Conservation (phyloP, 306 rosid species). For the Cicer pinnatifidum region DNA sequence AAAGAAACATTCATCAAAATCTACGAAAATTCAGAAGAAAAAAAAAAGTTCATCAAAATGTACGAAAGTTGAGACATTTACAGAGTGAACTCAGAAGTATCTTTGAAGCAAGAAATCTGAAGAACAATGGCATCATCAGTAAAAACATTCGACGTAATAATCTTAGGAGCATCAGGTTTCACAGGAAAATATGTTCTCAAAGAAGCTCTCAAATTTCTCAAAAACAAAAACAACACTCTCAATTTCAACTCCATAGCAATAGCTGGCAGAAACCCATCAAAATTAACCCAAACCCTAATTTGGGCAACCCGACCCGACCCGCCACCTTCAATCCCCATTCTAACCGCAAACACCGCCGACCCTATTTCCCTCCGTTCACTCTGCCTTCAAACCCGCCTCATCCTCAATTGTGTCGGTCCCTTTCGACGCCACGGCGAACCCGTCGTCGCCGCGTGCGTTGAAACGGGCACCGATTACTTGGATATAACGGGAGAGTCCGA, state of each 20-base stretch:
- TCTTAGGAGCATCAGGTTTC: slow-evolving; percentile 91
- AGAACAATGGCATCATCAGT: background rate
- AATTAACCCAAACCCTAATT: slow-evolving; percentile 60
- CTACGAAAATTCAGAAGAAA: no score
- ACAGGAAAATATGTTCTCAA: slow-evolving; percentile 80
- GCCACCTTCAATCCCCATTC: slow-evolving; percentile 61
- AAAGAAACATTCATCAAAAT: no score
- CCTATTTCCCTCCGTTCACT: slow-evolving; percentile 63
- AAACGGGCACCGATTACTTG: slow-evolving; percentile 73
- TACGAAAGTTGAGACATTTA: background rate
- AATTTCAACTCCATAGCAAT: slow-evolving; percentile 66
- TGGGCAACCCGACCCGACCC: slow-evolving; percentile 72
- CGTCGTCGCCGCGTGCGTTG: slow-evolving; percentile 75
- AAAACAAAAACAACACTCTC: slow-evolving; percentile 39
- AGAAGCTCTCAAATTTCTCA: slow-evolving; percentile 77
- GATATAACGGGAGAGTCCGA: slow-evolving; percentile 90
- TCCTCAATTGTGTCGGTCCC: slow-evolving; percentile 94
- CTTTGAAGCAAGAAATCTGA: background rate
- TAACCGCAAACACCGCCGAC: slow-evolving; percentile 68
- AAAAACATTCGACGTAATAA: slow-evolving; percentile 59
- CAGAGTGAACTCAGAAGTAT: background rate
- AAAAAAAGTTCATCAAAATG: background rate
- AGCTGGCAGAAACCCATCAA: slow-evolving; percentile 72
- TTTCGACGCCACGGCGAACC: slow-evolving; percentile 83
- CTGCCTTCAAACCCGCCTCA: slow-evolving; percentile 65